Percentiles rank a stretch among this genome's conserved stretches.
Conservation (phyloP, 2,329 filamentous ascomycete species). For the Exophiala xenobiotica region DNA sequence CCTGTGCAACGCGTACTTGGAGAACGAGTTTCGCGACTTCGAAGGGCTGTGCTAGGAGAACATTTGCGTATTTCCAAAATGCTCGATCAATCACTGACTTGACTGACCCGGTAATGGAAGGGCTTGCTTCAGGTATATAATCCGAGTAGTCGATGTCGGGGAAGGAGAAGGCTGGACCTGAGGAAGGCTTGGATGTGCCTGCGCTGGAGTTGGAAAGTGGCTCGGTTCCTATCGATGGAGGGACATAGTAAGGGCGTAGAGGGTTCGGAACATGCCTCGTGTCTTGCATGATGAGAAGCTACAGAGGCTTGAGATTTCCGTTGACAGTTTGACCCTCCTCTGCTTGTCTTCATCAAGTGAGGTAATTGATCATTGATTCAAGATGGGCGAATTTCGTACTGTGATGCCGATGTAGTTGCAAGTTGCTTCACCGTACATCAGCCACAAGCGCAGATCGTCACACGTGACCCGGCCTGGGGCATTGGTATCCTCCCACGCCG, state of each 20-base stretch:
- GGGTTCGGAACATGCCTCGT: slow-evolving; percentile 55
- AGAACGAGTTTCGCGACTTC: slow-evolving; percentile 94
- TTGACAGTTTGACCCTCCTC: not conserved
- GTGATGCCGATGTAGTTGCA: too few relatives aligned
- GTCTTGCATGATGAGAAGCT: slow-evolving; percentile 20
- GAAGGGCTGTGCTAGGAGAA: slow-evolving; percentile 90
- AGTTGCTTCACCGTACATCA: too few relatives aligned
- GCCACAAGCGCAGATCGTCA: too few relatives aligned
- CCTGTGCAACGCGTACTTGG: slow-evolving; percentile 63
- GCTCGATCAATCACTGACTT: slow-evolving; percentile 80
- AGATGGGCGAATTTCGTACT: slow-evolving; percentile 1
- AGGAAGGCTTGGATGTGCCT: slow-evolving; percentile 32
- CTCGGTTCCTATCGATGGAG: slow-evolving; percentile 63
- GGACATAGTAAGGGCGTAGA: slow-evolving; percentile 61
- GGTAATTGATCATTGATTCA: not conserved
- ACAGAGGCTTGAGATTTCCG: not conserved
- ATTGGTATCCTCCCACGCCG: too few relatives aligned
- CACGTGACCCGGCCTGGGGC: too few relatives aligned
- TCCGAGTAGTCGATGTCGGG: slow-evolving; percentile 90
- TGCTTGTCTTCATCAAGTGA: not conserved
- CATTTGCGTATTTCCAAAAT: slow-evolving; percentile 86
- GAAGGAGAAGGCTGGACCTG: slow-evolving; percentile 52
- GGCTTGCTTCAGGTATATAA: slow-evolving; percentile 74
- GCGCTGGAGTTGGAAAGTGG: slow-evolving; percentile 38
- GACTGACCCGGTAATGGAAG: slow-evolving; percentile 70